Evolutionary conservation across 2,329 filamentous ascomycete species (phyloP).

Genomic region (Allantophomopsis cytisporea): DNA sequence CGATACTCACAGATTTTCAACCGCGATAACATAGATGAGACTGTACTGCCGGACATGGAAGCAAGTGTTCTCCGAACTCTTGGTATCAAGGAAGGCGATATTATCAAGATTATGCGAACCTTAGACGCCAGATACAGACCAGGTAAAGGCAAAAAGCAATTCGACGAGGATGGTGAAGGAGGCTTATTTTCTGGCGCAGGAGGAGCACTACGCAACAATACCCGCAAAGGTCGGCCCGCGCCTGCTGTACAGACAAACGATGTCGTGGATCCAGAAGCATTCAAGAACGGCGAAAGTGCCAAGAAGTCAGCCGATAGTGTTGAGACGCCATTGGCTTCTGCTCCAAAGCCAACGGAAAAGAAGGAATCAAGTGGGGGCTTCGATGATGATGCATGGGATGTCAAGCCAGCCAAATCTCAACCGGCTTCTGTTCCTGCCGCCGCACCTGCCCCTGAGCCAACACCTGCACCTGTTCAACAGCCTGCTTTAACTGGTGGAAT

Average conservation of each 20-base stretch:
- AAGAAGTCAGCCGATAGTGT: slow-evolving; percentile 24
- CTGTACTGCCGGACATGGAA: slow-evolving; percentile 80
- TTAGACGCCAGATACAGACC: slow-evolving; percentile 72
- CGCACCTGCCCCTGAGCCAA: slow-evolving; percentile 19
- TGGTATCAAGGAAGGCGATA: slow-evolving; percentile 92
- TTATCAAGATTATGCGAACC: slow-evolving; percentile 84
- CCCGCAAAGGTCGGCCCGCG: slow-evolving; percentile 77
- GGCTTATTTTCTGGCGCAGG: slow-evolving; percentile 88
- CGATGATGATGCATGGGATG: slow-evolving; percentile 95
- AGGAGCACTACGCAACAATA: slow-evolving; percentile 88
- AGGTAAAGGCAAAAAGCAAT: slow-evolving; percentile 40
- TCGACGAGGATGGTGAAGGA: slow-evolving; percentile 45
- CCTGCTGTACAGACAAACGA: slow-evolving; percentile 79
- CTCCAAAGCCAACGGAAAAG: slow-evolving; percentile 23
- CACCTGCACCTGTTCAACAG: slow-evolving; percentile 24
- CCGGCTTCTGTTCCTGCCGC: slow-evolving; percentile 22
- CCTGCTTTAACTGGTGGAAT: slow-evolving; percentile 55
- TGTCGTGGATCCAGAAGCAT: slow-evolving; percentile 75
- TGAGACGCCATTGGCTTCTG: slow-evolving; percentile 28
- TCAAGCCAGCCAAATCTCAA: slow-evolving; percentile 63
- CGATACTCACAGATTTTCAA: slow-evolving; percentile 82
- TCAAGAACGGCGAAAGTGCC: slow-evolving; percentile 33
- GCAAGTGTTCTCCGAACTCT: slow-evolving; percentile 70
- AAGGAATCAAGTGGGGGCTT: slow-evolving; percentile 52
- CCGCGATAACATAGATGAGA: slow-evolving; percentile 92